Conservation (phyloP, 208 protist species). For the Phytomonas sp. region DNA sequence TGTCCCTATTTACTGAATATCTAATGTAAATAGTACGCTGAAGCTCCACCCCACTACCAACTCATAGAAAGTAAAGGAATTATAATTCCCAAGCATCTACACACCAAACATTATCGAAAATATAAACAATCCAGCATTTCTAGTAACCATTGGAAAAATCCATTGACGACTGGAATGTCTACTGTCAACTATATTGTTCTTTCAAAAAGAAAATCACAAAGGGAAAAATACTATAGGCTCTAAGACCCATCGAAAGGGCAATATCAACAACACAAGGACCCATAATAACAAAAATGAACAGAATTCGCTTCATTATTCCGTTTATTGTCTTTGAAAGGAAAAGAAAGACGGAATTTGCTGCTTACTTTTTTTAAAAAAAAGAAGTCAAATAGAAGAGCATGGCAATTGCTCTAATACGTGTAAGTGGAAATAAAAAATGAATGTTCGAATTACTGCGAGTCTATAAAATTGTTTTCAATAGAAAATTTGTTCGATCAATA, state of each 20-base stretch:
- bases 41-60: neutral
- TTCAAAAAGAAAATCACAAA: neutral
- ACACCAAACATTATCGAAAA: neutral
- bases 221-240: neutral
- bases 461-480: neutral
- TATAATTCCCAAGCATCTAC: constrained; percentile 2
- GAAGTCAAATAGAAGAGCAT: neutral
- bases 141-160: neutral
- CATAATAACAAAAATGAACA: neutral
- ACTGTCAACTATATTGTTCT: neutral
- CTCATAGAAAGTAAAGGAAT: neutral
- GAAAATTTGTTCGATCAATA: neutral
- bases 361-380: neutral
- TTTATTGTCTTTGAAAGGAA: neutral
- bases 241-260: neutral
- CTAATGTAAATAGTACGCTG: neutral
- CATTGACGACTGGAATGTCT: neutral
- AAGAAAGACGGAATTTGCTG: constrained; percentile 1
- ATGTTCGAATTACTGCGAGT: neutral
- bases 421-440: neutral
- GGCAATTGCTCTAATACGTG: constrained; percentile 1
- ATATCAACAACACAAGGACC: neutral
- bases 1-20: neutral
- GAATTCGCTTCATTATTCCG: neutral
- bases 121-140: neutral